Evolutionary conservation across 2,329 filamentous ascomycete genomes (phyloP), one percentile per base, ranked within the genome.

Genomic region (Cryphonectria parasitica): DNA sequence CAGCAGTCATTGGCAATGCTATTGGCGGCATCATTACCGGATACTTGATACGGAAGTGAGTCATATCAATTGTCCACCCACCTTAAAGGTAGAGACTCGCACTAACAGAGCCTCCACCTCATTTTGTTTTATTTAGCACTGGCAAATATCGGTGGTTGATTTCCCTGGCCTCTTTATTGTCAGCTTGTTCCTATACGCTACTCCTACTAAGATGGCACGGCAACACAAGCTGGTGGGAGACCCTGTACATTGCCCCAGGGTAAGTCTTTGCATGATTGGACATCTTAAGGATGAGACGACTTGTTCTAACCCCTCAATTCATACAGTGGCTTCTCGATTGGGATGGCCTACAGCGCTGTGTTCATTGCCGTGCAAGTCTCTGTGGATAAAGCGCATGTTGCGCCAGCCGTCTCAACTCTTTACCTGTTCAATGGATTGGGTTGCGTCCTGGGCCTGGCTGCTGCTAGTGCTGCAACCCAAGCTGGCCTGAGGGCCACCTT

Each of bases 1-100:
- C 91, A 0, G 88, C 91, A 0, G 90, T 93, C 0, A 79, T 87
- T 0, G 91, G 91, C 0, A 93, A 93, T 74, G 87, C 90, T 0
- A 71, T 88, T 0, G 91, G 90, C 0, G 89, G 89, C 0, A 80
- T 93, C 1, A 58, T 90, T 0, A 84, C 89, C 0, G 91, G 91
- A 0, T 75, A 82, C 0, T 82, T 85, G 64, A 91, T 91, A 74
- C 83, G 84, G 56, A 82, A 80, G 80, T 82, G 60, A 65, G 74
- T 22, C 8, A 15, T 3, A 36, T 7, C 2, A 10, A 39, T 15
- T 2, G 19, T 25, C 0, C 7, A 17, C 43, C 17, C 19, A 15
- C 13, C 58, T 8, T 41, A 25, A 17, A 11, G 1, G 31, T 2
- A 7, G n/a, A 17, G 45, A 7, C n/a, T 17, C 28, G 19, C 7